phyloP scores from a whole-genome alignment of 2,329 filamentous ascomycete species.

The Fusarium guadeloupense region DNA sequence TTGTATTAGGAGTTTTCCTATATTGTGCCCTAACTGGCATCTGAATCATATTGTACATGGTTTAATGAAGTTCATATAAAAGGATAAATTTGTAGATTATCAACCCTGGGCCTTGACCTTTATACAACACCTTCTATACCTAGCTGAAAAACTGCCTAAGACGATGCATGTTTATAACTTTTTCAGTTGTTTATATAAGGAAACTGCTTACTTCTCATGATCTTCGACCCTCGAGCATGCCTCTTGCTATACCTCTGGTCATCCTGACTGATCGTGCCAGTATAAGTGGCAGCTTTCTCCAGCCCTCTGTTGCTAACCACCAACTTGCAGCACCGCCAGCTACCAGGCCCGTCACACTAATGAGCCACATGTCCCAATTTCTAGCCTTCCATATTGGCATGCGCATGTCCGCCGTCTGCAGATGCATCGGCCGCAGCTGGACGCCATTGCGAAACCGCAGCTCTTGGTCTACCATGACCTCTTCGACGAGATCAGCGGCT shows the following conservation, averaged over 20 bases:
- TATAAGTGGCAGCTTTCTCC: slow-evolving; percentile 24
- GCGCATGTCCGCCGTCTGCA: slow-evolving; percentile 55
- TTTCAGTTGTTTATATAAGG: too few species aligned
- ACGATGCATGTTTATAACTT: too few species aligned
- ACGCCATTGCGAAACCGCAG: slow-evolving; percentile 28
- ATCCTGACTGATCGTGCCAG: not conserved
- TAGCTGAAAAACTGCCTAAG: too few species aligned
- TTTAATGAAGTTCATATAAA: too few species aligned
- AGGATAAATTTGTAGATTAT: too few species aligned
- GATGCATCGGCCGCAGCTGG: slow-evolving; percentile 50
- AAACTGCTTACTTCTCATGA: too few species aligned
- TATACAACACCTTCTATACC: too few species aligned
- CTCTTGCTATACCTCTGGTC: not conserved
- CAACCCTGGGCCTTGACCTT: too few species aligned
- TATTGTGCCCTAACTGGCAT: too few species aligned
- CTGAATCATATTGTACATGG: too few species aligned
- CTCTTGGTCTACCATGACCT: slow-evolving; percentile 52
- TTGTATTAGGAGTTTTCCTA: too few species aligned
- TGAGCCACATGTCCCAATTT: slow-evolving; percentile 51
- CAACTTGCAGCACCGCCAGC: slow-evolving; percentile 18
- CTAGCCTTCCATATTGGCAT: slow-evolving; percentile 52
- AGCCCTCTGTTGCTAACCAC: slow-evolving; percentile 34
- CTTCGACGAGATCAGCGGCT: slow-evolving; percentile 54
- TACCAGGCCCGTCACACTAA: slow-evolving; percentile 28
- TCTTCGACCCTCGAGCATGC: not conserved